Evolutionary conservation across 352 stramenopile species (phyloP).

Genomic region (Pelagophyceae sp.): DNA sequence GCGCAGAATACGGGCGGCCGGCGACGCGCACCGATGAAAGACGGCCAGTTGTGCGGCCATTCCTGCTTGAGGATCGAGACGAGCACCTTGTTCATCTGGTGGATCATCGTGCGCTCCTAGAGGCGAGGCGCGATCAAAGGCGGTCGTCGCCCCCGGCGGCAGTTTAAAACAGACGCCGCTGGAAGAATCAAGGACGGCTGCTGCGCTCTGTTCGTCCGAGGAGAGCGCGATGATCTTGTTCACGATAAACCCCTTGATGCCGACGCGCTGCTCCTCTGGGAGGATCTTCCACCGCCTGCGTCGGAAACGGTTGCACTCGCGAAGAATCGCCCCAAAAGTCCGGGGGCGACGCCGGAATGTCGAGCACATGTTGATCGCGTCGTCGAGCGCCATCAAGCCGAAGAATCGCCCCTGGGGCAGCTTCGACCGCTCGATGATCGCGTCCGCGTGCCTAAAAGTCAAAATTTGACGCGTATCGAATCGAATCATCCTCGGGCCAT

Average conservation of each 20-base stretch:
- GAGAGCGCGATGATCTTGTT: constrained; percentile 83
- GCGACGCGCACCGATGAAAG: constrained; percentile 98
- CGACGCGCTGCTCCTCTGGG: constrained; percentile 87
- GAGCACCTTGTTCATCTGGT: constrained; percentile 91
- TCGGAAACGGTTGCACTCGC: neutral
- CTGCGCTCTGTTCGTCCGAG: constrained; percentile 25
- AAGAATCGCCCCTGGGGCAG: constrained; percentile 56
- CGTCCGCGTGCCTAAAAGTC: constrained; percentile 54
- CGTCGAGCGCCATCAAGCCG: constrained; percentile 80
- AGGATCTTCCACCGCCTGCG: constrained; percentile 79
- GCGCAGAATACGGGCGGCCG: too few species aligned
- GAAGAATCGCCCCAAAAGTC: neutral
- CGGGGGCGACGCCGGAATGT: neutral
- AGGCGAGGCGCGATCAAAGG: too few species aligned
- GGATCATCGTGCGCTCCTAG: constrained; percentile 19
- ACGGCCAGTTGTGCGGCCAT: constrained; percentile 99
- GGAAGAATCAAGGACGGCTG: too few species aligned
- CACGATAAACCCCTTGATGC: constrained; percentile 97
- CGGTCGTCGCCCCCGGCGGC: too few species aligned
- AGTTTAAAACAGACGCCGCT: too few species aligned
- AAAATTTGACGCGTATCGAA: too few species aligned
- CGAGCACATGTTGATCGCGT: constrained; percentile 85
- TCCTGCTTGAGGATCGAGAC: constrained; percentile 98
- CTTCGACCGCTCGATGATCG: constrained; percentile 83
- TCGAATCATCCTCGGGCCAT: too few species aligned